A percentile compares a stretch with the other conserved stretches of the same genome.
phyloP scores from a whole-genome alignment of 345 rosid species.

The Populus alba region DNA sequence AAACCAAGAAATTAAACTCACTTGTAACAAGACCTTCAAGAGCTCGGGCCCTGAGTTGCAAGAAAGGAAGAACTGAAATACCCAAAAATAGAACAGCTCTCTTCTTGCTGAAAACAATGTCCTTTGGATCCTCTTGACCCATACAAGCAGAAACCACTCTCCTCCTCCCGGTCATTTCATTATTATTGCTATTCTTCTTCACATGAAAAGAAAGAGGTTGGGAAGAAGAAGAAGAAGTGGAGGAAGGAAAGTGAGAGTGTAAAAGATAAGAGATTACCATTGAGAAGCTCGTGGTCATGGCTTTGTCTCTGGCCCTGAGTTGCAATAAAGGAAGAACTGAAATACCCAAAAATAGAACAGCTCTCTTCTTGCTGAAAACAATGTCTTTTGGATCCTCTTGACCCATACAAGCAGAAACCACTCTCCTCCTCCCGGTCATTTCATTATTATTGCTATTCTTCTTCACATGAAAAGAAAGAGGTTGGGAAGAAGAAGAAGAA shows the following conservation, averaged over 20 bases:
- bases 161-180: constrained; percentile 37
- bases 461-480: constrained; percentile 23
- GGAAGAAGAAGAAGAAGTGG: constrained; percentile 31
- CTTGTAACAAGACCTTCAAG: constrained; percentile 32
- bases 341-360: constrained; percentile 57
- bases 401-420: constrained; percentile 37
- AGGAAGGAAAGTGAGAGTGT: constrained; percentile 34
- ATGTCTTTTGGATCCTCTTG: constrained; percentile 28
- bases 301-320: too few relatives aligned
- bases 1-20: constrained; percentile 21
- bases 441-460: constrained; percentile 16
- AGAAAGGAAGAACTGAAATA: constrained; percentile 63
- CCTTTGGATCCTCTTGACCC: constrained; percentile 32
- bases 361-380: constrained; percentile 43
- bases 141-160: constrained; percentile 36
- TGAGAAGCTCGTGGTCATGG: constrained; percentile 34
- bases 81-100: constrained; percentile 63
- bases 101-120: constrained; percentile 32
- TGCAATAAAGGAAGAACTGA: too few relatives aligned
- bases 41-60: constrained; percentile 49
- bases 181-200: constrained; percentile 2
- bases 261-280: constrained; percentile 46
- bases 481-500: constrained; percentile 31
- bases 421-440: constrained; percentile 33
- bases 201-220: constrained; percentile 26